Conservation (phyloP, 345 rosid species). For the Hirschfeldia incana region DNA sequence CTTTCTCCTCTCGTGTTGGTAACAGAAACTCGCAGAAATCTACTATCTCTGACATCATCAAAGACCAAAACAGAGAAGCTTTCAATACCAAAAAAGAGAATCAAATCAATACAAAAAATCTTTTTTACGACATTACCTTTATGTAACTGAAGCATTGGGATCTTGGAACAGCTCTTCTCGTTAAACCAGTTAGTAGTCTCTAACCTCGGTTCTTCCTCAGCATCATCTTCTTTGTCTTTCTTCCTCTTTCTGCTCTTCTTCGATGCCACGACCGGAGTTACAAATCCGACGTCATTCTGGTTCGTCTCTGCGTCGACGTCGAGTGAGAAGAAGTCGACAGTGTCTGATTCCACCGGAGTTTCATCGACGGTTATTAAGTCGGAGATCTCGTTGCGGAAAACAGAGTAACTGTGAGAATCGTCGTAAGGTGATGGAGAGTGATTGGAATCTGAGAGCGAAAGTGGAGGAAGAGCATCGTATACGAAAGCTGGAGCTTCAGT, state of each 20-base stretch:
- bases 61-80: constrained; percentile 12
- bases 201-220: too few species aligned
- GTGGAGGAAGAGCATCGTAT: constrained; percentile 60
- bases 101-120: too few species aligned
- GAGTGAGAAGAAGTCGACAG: constrained; percentile 73
- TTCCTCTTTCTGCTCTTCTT: constrained; percentile 37
- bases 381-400: constrained; percentile 77
- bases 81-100: background rate
- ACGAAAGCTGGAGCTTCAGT: constrained; percentile 39
- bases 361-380: constrained; percentile 32
- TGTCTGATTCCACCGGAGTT: constrained; percentile 40
- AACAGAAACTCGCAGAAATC: constrained; percentile 81
- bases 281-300: constrained; percentile 38
- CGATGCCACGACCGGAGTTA: constrained; percentile 36
- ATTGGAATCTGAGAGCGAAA: constrained; percentile 23
- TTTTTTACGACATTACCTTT: too few species aligned
- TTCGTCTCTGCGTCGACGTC: constrained; percentile 45
- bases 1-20: constrained; percentile 75
- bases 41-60: constrained; percentile 60
- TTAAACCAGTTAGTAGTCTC: too few species aligned
- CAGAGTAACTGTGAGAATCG: constrained; percentile 51
- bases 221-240: constrained; percentile 33
- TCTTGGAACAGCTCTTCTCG: too few species aligned
- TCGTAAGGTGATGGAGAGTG: constrained; percentile 29
- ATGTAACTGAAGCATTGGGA: too few species aligned